These are phyloP conservation scores for Pseudodiploospora longispora DNA, from an alignment of 2,329 filamentous ascomycete species.

Conservation along the genomic window DNA sequence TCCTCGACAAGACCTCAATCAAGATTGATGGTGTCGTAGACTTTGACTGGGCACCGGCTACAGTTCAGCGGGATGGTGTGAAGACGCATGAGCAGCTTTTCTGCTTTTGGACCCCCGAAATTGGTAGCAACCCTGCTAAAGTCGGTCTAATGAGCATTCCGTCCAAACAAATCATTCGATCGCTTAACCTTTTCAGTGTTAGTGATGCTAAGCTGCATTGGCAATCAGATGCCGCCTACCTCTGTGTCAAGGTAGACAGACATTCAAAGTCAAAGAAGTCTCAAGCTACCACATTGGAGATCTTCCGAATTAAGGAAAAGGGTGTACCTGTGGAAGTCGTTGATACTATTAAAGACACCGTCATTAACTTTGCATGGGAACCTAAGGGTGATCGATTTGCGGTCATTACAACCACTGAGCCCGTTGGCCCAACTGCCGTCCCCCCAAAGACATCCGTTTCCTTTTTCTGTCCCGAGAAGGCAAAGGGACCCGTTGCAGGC, in stretches of 20 bases:
- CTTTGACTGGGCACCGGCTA: conserved; percentile 94
- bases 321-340: conserved; percentile 97
- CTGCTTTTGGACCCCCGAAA: conserved; percentile 98
- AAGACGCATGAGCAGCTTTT: conserved; percentile 94
- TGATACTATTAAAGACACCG: conserved; percentile 94
- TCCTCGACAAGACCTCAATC: conserved; percentile 83
- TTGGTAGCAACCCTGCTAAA: conserved; percentile 95
- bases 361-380: conserved; percentile 99
- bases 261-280: conserved; percentile 99
- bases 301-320: conserved; percentile 96
- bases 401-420: conserved; percentile 89
- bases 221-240: conserved; percentile 89
- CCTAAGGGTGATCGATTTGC: conserved; percentile 97
- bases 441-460: conserved; percentile 88
- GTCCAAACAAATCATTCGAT: conserved; percentile 87
- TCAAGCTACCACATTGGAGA: conserved; percentile 91
- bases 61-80: conserved; percentile 70
- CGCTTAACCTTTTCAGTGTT: conserved; percentile 95
- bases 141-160: conserved; percentile 95
- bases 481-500: conserved; percentile 69
- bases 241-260: conserved; percentile 97
- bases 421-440: conserved; percentile 67
- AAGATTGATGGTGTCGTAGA: conserved; percentile 96
- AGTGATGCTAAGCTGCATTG: conserved; percentile 97
- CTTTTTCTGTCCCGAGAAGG: conserved; percentile 96